Conservation (phyloP, 371 early-diverging fungal genomes). For the Syncephalastrum sp. region DNA sequence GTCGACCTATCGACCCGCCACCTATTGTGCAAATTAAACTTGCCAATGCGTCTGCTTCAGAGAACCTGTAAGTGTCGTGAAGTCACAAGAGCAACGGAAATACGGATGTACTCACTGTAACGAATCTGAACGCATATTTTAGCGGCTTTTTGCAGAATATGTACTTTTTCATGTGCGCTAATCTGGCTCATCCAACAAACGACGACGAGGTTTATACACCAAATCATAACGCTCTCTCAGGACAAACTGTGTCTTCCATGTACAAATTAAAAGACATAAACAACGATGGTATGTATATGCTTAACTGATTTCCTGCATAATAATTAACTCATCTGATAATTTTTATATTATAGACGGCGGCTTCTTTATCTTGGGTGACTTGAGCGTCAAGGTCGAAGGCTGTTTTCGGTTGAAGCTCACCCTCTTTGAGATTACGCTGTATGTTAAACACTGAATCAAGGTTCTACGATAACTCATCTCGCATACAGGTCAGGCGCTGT, state of each 20-base stretch:
- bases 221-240: slow-evolving; percentile 41
- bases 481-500: slow-evolving; percentile 24
- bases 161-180: slow-evolving; percentile 46
- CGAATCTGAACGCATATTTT: slow-evolving; percentile 6
- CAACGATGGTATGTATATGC: slow-evolving; percentile 29
- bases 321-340: too few relatives aligned
- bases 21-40: slow-evolving; percentile 24
- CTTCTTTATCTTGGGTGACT: slow-evolving; percentile 94
- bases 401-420: slow-evolving; percentile 85
- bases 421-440: slow-evolving; percentile 81
- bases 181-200: slow-evolving; percentile 39
- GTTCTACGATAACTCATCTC: background rate
- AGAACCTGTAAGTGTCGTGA: slow-evolving; percentile 11
- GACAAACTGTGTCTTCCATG: slow-evolving; percentile 48
- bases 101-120: background rate
- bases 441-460: slow-evolving; percentile 11
- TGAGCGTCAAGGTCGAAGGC: slow-evolving; percentile 90
- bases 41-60: slow-evolving; percentile 10
- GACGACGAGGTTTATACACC: slow-evolving; percentile 34
- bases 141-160: slow-evolving; percentile 65
- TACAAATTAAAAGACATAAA: slow-evolving; percentile 45
- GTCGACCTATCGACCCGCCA: slow-evolving; percentile 24
- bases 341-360: slow-evolving; percentile 65
- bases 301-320: background rate
- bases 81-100: background rate